Evolutionary conservation across 116 monocot species (phyloP), one percentile per base, ranked within the genome.

Genomic region (Dioscorea cayenensis): DNA sequence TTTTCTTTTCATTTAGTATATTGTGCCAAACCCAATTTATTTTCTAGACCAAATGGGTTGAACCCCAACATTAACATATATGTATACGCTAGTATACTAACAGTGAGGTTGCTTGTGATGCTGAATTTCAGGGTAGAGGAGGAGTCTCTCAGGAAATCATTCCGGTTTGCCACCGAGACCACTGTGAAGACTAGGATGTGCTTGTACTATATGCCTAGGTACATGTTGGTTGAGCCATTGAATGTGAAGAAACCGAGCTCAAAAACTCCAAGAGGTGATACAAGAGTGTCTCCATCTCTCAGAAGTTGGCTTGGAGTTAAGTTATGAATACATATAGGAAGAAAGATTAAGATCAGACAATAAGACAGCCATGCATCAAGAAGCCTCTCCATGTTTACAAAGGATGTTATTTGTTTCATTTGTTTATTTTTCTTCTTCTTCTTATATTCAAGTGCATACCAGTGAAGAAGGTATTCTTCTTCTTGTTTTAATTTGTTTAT

Each of bases 141-240:
- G 10, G 27, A n/a, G 49, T n/a, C 37, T 5, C 19, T 23, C 58
- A 84, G 38, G 1, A 80, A 80, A 25, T 21, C 66, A 14, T 65
- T 17, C 21, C 84, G 80, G 70, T 84, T 84, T 60, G 84, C 84
- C 3, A 81, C 78, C 84, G 80, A 84, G 3, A 78, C 70, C 7
- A 75, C 36, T 18, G 79, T 79, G 19, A 36, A 66, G 2, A 7
- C 43, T 0, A 62, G 20, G 32, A 86, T 38, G 7, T 71, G 75
- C 23, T 73, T 72, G 82, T 73, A 81, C 85, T 82, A 86, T 52
- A 86, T 73, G 19, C 79, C 85, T 0, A 81, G 20, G 58, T 86
- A 86, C 22, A 68, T 64, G 29, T 85, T 78, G 18, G 32, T 25
- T 7, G 66, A 66, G 4, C 59, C 17, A 10, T 29, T 29, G n/a